These are phyloP conservation scores for Maudiozyma bulderi DNA, from an alignment of 805 yeast species.

Conservation along the genomic window DNA sequence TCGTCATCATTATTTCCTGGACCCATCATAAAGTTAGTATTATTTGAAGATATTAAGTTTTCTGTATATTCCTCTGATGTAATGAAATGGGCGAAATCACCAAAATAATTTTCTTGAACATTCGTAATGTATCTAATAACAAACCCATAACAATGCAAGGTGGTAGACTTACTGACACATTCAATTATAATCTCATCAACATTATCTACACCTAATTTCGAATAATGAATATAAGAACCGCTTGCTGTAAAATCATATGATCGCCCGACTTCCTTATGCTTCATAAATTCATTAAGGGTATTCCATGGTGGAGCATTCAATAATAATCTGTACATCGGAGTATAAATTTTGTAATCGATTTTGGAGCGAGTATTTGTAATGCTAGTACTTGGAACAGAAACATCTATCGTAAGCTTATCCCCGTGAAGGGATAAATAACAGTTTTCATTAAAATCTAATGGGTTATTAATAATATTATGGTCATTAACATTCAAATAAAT, in stretches of 20 bases:
- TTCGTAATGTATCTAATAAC: conserved; percentile 65
- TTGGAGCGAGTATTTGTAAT: conserved; percentile 43
- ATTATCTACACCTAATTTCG: conserved; percentile 50
- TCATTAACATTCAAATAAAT: conserved; percentile 76
- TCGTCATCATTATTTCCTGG: background rate
- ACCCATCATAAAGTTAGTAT: background rate
- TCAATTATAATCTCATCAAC: conserved; percentile 62
- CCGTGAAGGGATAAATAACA: conserved; percentile 69
- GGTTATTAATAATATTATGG: conserved; percentile 79
- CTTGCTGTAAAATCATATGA: conserved; percentile 49
- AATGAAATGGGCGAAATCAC: conserved; percentile 70
- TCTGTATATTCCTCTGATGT: conserved; percentile 74
- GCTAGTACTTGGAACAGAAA: conserved; percentile 51
- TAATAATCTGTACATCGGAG: conserved; percentile 52
- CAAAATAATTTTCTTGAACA: conserved; percentile 82
- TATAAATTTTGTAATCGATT: conserved; percentile 40
- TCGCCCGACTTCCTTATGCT: conserved; percentile 54
- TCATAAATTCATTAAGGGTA: conserved; percentile 64
- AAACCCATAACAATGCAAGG: conserved; percentile 70
- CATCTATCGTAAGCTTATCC: conserved; percentile 36
- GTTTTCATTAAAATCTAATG: conserved; percentile 75
- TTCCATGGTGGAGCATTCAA: conserved; percentile 89
- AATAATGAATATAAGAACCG: conserved; percentile 59
- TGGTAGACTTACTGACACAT: conserved; percentile 55
- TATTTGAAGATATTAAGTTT: background rate